These are phyloP conservation scores for Erysiphe pulchra DNA, from an alignment of 2,329 filamentous ascomycete species.

Conservation along the genomic window DNA sequence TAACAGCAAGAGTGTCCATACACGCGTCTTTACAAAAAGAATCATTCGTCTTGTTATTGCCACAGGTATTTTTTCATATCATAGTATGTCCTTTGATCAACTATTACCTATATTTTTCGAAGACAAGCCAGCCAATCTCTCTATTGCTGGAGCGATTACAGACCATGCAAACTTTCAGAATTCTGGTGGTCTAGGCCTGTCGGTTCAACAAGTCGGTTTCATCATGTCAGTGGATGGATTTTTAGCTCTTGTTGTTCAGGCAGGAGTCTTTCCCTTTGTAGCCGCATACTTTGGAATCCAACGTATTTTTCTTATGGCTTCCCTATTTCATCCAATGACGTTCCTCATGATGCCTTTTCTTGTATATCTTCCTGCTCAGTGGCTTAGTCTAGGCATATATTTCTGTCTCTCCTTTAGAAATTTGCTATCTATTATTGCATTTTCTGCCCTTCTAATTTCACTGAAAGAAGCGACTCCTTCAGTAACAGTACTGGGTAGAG, in stretches of 20 bases:
- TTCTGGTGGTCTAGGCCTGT: conserved; percentile 35
- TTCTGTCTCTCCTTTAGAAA: conserved; percentile 22
- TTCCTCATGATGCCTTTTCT: conserved; percentile 34
- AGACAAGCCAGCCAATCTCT: conserved; percentile 25
- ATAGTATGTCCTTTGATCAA: conserved; percentile 87
- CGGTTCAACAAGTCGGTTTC: conserved; percentile 33
- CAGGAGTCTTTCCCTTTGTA: conserved; percentile 32
- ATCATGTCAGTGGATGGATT: conserved; percentile 32
- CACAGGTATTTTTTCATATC: conserved; percentile 75
- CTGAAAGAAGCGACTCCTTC: conserved; percentile 40
- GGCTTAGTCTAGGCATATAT: conserved; percentile 32
- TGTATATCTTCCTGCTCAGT: conserved; percentile 23
- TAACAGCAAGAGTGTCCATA: neutral
- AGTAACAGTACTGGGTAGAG: conserved; percentile 28
- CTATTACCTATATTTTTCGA: conserved; percentile 83
- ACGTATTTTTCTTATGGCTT: conserved; percentile 28
- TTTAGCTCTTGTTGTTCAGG: conserved; percentile 32
- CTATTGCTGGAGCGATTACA: conserved; percentile 14
- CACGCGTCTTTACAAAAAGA: conserved; percentile 26
- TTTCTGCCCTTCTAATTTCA: conserved; percentile 37
- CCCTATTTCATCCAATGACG: conserved; percentile 32
- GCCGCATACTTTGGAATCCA: conserved; percentile 32
- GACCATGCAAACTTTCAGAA: conserved; percentile 20
- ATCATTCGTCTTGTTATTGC: conserved; percentile 59
- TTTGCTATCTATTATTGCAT: conserved; percentile 33